These are phyloP conservation scores for Porodaedalea pini DNA, from an alignment of 1,284 basidiomycete species.

Conservation along the genomic window DNA sequence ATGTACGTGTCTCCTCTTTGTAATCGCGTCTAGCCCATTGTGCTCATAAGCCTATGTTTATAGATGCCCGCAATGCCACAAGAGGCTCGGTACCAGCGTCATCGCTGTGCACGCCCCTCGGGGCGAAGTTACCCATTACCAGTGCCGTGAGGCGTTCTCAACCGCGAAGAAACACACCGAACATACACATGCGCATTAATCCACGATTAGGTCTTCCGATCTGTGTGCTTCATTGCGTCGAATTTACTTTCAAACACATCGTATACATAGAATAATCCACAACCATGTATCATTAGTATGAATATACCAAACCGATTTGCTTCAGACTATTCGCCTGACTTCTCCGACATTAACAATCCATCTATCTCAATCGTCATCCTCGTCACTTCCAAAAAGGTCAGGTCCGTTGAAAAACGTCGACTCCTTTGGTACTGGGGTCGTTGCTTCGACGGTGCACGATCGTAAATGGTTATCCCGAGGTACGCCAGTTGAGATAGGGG, in stretches of 20 bases:
- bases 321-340: neutral
- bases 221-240: neutral
- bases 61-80: constrained; percentile 95
- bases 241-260: neutral
- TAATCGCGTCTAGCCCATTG: neutral
- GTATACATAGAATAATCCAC: neutral
- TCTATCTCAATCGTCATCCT: constrained; percentile 7
- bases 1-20: constrained; percentile 54
- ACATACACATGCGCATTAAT: constrained; percentile 2
- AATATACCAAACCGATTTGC: neutral
- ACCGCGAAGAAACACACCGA: constrained; percentile 45
- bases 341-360: neutral
- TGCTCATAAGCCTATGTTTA: constrained; percentile 3
- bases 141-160: constrained; percentile 83
- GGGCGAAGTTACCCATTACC: constrained; percentile 92
- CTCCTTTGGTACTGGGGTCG: too few relatives aligned
- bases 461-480: too few relatives aligned
- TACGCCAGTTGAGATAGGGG: too few relatives aligned
- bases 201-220: neutral
- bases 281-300: constrained; percentile 9
- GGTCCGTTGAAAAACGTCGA: constrained; percentile 8
- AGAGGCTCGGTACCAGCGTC: constrained; percentile 89
- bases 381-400: constrained; percentile 11
- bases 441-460: too few relatives aligned
- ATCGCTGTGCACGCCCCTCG: constrained; percentile 91